Evolutionary conservation across 2,329 filamentous ascomycete genomes (phyloP).

Genomic region (Colletotrichum salicis): DNA sequence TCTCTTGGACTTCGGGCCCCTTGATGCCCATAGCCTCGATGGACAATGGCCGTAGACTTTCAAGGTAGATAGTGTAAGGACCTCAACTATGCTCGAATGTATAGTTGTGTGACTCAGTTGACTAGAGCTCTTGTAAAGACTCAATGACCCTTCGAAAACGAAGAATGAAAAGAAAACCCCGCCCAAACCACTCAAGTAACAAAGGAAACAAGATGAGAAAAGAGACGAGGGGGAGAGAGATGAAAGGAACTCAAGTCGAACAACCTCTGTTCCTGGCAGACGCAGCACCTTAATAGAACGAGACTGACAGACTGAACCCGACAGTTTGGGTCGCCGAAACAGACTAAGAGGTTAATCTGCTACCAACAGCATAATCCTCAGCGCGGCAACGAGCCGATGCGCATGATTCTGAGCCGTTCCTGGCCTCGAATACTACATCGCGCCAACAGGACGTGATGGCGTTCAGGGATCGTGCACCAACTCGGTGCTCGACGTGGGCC

Average conservation of each 20-base stretch:
- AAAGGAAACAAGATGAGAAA: slow-evolving; percentile 8
- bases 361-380: slow-evolving; percentile 22
- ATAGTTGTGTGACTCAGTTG: background rate
- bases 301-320: background rate
- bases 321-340: slow-evolving; percentile 20
- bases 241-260: background rate
- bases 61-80: background rate
- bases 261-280: background rate
- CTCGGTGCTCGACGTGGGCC: slow-evolving; percentile 14
- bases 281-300: slow-evolving; percentile 1
- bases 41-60: background rate
- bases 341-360: slow-evolving; percentile 2
- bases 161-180: background rate
- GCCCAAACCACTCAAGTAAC: background rate
- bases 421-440: slow-evolving; percentile 19
- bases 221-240: background rate
- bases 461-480: slow-evolving; percentile 17
- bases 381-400: slow-evolving; percentile 30
- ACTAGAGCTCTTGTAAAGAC: background rate
- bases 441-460: slow-evolving; percentile 23
- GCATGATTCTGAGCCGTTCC: slow-evolving; percentile 19
- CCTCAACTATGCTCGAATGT: background rate
- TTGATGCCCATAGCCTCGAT: slow-evolving; percentile 10
- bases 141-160: background rate
- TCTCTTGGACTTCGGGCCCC: background rate